phyloP scores from a whole-genome alignment of 2,329 filamentous ascomycete genomes.

The Periconia digitata region DNA sequence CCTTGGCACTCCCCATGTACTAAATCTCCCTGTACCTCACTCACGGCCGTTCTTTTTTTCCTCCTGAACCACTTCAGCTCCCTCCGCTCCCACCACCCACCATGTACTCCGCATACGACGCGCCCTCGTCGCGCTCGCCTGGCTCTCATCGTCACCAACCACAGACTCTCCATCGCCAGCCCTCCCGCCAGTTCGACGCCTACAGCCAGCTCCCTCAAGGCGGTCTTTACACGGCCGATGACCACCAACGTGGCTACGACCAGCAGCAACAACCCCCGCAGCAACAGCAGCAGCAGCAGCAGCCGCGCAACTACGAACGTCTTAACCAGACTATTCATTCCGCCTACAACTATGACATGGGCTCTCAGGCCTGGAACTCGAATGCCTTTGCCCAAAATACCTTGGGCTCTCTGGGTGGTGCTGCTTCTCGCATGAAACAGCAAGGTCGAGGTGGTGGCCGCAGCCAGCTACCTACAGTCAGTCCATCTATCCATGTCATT shows the following conservation, averaged over 20 bases:
- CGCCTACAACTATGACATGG: slow-evolving; percentile 69
- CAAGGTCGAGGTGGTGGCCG: slow-evolving; percentile 53
- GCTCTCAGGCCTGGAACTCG: slow-evolving; percentile 76
- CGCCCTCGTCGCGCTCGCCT: slow-evolving; percentile 66
- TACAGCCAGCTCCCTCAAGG: slow-evolving; percentile 64
- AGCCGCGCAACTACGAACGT: slow-evolving; percentile 61
- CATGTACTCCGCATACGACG: slow-evolving; percentile 44
- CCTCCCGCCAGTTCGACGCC: slow-evolving; percentile 76
- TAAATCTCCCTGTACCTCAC: slow-evolving; percentile 21
- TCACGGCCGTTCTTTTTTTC: slow-evolving; percentile 27
- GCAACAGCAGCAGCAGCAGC: slow-evolving; percentile 21
- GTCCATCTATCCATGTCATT: slow-evolving; percentile 38
- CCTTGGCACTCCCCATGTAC: slow-evolving; percentile 25
- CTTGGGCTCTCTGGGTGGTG: slow-evolving; percentile 60
- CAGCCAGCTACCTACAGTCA: slow-evolving; percentile 71
- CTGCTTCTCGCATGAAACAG: slow-evolving; percentile 58
- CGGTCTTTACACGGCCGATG: slow-evolving; percentile 70
- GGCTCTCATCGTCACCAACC: slow-evolving; percentile 69
- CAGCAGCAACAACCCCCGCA: neutral
- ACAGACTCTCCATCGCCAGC: slow-evolving; percentile 64
- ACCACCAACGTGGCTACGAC: slow-evolving; percentile 53
- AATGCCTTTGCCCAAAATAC: slow-evolving; percentile 68
- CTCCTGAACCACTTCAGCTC: slow-evolving; percentile 16
- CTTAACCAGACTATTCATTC: slow-evolving; percentile 59
- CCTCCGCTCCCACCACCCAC: slow-evolving; percentile 21